Percentiles rank a stretch among this genome's conserved stretches.
phyloP scores from a whole-genome alignment of 2,329 filamentous ascomycete genomes.

The Aspergillus intermedius region DNA sequence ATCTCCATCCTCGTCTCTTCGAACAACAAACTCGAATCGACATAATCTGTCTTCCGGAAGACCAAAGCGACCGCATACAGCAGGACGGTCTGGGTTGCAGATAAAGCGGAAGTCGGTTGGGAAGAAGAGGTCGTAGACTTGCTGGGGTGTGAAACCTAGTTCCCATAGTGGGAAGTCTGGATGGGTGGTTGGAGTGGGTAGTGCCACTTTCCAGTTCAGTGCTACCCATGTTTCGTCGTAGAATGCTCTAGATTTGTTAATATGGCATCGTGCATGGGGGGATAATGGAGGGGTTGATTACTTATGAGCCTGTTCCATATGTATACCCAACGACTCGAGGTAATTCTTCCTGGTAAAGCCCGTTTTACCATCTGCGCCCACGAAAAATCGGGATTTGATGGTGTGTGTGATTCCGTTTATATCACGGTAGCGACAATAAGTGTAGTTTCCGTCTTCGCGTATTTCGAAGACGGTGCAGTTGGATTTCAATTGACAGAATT shows the following conservation, averaged over 20 bases:
- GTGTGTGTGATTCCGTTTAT: constrained; percentile 7
- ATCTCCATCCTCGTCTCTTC: constrained; percentile 21
- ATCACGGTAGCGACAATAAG: constrained; percentile 16
- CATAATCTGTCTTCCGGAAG: constrained; percentile 36
- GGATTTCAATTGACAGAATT: constrained; percentile 9
- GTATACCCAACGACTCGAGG: constrained; percentile 38
- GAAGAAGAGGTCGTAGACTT: constrained; percentile 46
- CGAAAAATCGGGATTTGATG: constrained; percentile 26
- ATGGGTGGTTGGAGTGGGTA: constrained; percentile 43
- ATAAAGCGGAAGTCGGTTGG: constrained; percentile 42
- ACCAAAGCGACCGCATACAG: constrained; percentile 43
- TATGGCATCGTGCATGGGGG: constrained; percentile 4
- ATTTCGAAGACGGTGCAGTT: constrained; percentile 11
- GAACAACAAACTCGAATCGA: constrained; percentile 30
- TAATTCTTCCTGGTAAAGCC: constrained; percentile 43
- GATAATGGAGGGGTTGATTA: not conserved
- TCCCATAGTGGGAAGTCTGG: constrained; percentile 46
- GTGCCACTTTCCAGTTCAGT: constrained; percentile 39
- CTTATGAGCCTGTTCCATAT: constrained; percentile 25
- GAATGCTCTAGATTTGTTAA: constrained; percentile 10
- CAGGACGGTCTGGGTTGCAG: constrained; percentile 36
- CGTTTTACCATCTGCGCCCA: constrained; percentile 45
- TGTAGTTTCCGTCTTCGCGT: constrained; percentile 8
- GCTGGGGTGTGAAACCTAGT: constrained; percentile 39
- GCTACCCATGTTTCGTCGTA: constrained; percentile 42